Evolutionary conservation across 2,329 filamentous ascomycete genomes (phyloP).

Genomic region (Ophiostoma perfectum): DNA sequence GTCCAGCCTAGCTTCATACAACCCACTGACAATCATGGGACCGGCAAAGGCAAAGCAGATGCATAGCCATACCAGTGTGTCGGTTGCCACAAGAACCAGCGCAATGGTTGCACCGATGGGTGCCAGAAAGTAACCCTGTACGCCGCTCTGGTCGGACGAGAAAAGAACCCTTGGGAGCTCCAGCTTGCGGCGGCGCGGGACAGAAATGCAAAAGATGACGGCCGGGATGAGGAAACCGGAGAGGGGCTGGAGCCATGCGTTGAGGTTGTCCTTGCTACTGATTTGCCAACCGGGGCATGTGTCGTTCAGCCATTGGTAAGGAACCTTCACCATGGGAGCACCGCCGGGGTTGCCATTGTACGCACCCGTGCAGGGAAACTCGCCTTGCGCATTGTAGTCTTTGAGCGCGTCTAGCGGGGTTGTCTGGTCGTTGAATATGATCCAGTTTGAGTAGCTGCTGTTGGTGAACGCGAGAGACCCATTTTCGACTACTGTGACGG

Average conservation of each 20-base stretch:
- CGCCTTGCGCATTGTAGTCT: slow-evolving; percentile 19
- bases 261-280: slow-evolving; percentile 26
- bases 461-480: slow-evolving; percentile 19
- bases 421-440: slow-evolving; percentile 21
- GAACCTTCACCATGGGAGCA: slow-evolving; percentile 27
- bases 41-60: slow-evolving; percentile 31
- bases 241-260: slow-evolving; percentile 30
- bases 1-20: slow-evolving; percentile 33
- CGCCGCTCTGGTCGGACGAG: slow-evolving; percentile 24
- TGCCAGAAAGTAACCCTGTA: slow-evolving; percentile 23
- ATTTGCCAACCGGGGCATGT: slow-evolving; percentile 30
- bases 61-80: slow-evolving; percentile 31
- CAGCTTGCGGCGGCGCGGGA: slow-evolving; percentile 30
- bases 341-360: slow-evolving; percentile 26
- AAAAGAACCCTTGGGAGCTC: slow-evolving; percentile 26
- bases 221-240: slow-evolving; percentile 31
- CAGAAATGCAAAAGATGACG: slow-evolving; percentile 30
- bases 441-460: slow-evolving; percentile 13
- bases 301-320: slow-evolving; percentile 25
- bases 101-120: slow-evolving; percentile 25
- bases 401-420: slow-evolving; percentile 18
- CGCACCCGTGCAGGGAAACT: slow-evolving; percentile 30
- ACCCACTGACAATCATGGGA: slow-evolving; percentile 32
- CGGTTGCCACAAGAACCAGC: slow-evolving; percentile 27
- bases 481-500: slow-evolving; percentile 23